A percentile compares a stretch with the other conserved stretches of the same genome.
Evolutionary conservation across 1,139 yeast genomes (phyloP).

Genomic region (Nakaseomyces uthaithaninus): DNA sequence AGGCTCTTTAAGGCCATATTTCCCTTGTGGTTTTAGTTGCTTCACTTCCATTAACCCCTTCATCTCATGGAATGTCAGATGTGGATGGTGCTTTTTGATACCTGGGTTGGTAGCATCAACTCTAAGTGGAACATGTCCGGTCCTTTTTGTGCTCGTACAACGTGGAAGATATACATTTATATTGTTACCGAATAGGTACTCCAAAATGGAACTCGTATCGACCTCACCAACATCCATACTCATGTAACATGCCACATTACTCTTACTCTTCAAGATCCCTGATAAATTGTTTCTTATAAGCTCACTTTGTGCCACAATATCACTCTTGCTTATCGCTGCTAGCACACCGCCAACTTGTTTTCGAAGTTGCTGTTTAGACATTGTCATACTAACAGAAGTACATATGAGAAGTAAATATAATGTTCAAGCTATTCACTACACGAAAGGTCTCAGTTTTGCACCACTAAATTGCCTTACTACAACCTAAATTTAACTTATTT

Average conservation of each 20-base stretch:
- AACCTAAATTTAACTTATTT: no score
- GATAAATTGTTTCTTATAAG: background rate
- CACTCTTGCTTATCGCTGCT: background rate
- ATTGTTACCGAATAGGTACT: conserved; percentile 15
- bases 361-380: conserved; percentile 3
- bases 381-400: no score
- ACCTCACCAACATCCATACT: conserved; percentile 30
- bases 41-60: conserved; percentile 37
- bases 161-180: conserved; percentile 26
- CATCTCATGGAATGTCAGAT: conserved; percentile 52
- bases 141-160: conserved; percentile 23
- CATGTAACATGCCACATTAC: conserved; percentile 26
- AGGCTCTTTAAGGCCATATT: conserved; percentile 65
- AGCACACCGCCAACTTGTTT: background rate
- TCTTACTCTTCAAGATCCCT: background rate
- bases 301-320: conserved; percentile 1
- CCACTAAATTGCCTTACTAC: no score
- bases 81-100: conserved; percentile 31
- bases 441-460: no score
- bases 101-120: conserved; percentile 5
- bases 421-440: no score
- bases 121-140: conserved; percentile 23
- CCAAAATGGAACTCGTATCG: conserved; percentile 20
- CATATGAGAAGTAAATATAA: no score
- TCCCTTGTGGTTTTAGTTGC: conserved; percentile 56